Evolutionary conservation across 192 early-diverging fungal species (phyloP), one percentile per base, ranked within the genome.

Genomic region (Backusella tarrabulga): DNA sequence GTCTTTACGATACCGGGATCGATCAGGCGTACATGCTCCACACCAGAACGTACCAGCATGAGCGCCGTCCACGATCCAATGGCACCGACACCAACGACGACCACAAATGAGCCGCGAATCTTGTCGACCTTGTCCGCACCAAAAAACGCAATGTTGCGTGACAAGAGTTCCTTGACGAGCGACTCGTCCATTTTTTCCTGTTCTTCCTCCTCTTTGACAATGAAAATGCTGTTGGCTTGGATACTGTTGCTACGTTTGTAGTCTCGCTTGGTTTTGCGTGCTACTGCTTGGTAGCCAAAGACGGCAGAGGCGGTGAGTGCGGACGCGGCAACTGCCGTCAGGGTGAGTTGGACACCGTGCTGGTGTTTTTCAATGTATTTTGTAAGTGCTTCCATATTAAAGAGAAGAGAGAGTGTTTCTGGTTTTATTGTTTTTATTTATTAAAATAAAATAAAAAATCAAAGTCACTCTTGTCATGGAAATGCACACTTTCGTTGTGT

Each of bases 1-100:
- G 95, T 82, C 1, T 94, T 92, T 4, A 99, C 93, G 81, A 95
- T 92, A 80, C 96, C 96, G 81, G 97, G 97, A 71, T 99, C 97
- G 60, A 99, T 94, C 40, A 99, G 76, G 34, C 97, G 90, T 32
- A 99, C 84, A 41, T 88, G 86, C 74, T 93, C 92, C 1, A 97
- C 92, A 26, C 97, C 97, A 19, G 94, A 93, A 56, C 97, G 88
- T 54, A 94, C 76, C 34, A 99, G 87, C 96, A 99, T 96, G 60
- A 94, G 86, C 2, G 97, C 94, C 14, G 95, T 90, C 89, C 91
- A 91, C 19, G 91, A 92, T 50, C 96, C 97, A 6, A 99, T 95
- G 0, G 97, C 96, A 11, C 97, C 97, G 4, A 93, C 88, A 34
- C 97, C 97, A 11, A 99, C 95, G 21, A 99, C 93, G 56, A 99